Evolutionary conservation across 495 filamentous ascomycete species (phyloP).

Genomic region (Amniculicola lignicola): DNA sequence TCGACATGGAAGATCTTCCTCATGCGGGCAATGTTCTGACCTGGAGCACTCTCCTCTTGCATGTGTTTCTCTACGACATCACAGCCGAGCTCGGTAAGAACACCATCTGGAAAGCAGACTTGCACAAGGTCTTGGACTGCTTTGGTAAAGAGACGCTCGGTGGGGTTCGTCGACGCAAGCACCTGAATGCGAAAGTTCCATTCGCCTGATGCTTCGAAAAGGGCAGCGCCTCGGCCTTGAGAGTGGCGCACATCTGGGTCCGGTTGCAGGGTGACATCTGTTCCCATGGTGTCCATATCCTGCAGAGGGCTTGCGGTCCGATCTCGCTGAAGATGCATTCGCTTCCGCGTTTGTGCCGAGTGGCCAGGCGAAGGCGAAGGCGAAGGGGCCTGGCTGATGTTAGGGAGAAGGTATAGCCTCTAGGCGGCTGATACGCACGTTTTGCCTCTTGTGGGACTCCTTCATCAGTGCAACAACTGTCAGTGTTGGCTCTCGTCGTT

Average conservation of each 20-base stretch:
- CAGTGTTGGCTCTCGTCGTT: too few species aligned
- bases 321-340: too few species aligned
- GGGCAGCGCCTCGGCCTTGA: background rate
- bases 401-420: too few species aligned
- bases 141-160: conserved; percentile 12
- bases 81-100: conserved; percentile 15
- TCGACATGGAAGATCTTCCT: background rate
- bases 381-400: background rate
- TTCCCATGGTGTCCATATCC: background rate
- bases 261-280: background rate
- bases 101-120: conserved; percentile 18
- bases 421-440: too few species aligned
- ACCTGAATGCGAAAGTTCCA: conserved; percentile 16
- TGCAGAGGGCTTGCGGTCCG: too few species aligned
- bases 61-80: conserved; percentile 17
- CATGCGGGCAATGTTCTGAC: conserved; percentile 7
- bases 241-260: background rate
- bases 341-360: background rate
- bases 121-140: conserved; percentile 19
- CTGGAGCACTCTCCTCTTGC: background rate
- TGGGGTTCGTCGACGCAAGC: background rate
- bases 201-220: background rate
- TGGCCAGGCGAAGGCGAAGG: background rate
- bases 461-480: too few species aligned
- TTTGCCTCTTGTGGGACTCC: too few species aligned